These are phyloP conservation scores for Corniculantispora saksenae DNA, from an alignment of 2,329 filamentous ascomycete species.

Conservation along the genomic window DNA sequence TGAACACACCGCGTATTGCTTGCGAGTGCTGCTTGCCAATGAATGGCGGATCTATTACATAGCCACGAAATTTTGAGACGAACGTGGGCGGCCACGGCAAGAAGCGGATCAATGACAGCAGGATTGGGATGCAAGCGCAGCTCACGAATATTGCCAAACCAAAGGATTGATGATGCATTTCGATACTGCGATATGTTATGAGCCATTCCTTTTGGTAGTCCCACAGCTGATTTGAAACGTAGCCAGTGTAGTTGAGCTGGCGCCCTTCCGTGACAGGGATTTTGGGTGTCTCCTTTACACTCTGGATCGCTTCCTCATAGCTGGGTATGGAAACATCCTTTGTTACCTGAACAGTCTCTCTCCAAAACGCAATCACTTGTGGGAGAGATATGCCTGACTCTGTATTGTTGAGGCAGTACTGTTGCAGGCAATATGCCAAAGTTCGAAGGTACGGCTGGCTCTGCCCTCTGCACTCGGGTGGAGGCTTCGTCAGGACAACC, in stretches of 20 bases:
- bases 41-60: slow-evolving; percentile 23
- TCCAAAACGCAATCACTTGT: slow-evolving; percentile 21
- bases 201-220: slow-evolving; percentile 1
- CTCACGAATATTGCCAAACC: slow-evolving; percentile 29
- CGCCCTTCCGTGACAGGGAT: not conserved
- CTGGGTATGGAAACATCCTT: not conserved
- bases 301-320: slow-evolving; percentile 14
- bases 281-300: slow-evolving; percentile 8
- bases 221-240: slow-evolving; percentile 10
- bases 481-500: not conserved
- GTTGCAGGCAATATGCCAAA: not conserved
- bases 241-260: slow-evolving; percentile 17
- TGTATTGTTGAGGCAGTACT: not conserved
- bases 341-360: slow-evolving; percentile 10
- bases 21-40: slow-evolving; percentile 21
- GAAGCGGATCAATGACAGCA: slow-evolving; percentile 31
- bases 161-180: slow-evolving; percentile 24
- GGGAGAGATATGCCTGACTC: not conserved
- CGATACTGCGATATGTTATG: not conserved
- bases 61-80: slow-evolving; percentile 18
- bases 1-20: slow-evolving; percentile 17
- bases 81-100: slow-evolving; percentile 22
- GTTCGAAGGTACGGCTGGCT: not conserved
- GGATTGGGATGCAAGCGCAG: slow-evolving; percentile 23
- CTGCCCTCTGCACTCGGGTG: not conserved